Percentiles rank a stretch among this genome's conserved stretches.
phyloP scores from a whole-genome alignment of 139 green algal species.

The Asterochloris sp. region DNA sequence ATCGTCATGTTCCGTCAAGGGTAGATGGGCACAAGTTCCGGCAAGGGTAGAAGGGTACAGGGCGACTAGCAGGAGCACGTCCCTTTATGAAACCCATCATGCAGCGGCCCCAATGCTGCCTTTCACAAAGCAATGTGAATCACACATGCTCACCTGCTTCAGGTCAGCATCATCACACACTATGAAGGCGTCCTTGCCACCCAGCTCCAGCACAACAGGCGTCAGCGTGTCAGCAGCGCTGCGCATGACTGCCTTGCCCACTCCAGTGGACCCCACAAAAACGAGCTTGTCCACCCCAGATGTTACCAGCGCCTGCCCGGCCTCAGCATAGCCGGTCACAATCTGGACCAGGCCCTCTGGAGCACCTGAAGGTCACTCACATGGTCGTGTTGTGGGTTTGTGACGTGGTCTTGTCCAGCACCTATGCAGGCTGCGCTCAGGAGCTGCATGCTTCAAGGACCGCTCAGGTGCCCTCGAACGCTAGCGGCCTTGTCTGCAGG shows the following conservation, averaged over 20 bases:
- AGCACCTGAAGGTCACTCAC: constrained; percentile 47
- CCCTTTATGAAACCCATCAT: too few species aligned
- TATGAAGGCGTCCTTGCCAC: constrained; percentile 96
- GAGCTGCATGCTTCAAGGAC: too few species aligned
- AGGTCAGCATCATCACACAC: constrained; percentile 89
- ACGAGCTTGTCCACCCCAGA: constrained; percentile 86
- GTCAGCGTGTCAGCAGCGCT: constrained; percentile 78
- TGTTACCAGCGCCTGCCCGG: constrained; percentile 86
- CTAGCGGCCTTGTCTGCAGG: neutral
- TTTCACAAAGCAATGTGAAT: neutral
- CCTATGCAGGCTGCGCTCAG: too few species aligned
- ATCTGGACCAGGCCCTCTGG: constrained; percentile 89
- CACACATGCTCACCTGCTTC: constrained; percentile 41
- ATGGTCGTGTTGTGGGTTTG: too few species aligned
- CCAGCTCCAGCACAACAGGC: constrained; percentile 94
- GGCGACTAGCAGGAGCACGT: too few species aligned
- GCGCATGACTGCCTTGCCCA: constrained; percentile 72
- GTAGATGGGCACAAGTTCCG: too few species aligned
- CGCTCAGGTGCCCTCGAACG: neutral
- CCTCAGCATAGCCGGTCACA: constrained; percentile 87
- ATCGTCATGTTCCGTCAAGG: too few species aligned
- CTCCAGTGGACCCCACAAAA: constrained; percentile 83
- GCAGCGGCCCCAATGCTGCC: too few species aligned
- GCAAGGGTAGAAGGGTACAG: too few species aligned
- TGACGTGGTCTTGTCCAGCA: too few species aligned